Evolutionary conservation across 164 flowering plant genomes (phyloP).

Genomic region (Nymphaea colorata): DNA sequence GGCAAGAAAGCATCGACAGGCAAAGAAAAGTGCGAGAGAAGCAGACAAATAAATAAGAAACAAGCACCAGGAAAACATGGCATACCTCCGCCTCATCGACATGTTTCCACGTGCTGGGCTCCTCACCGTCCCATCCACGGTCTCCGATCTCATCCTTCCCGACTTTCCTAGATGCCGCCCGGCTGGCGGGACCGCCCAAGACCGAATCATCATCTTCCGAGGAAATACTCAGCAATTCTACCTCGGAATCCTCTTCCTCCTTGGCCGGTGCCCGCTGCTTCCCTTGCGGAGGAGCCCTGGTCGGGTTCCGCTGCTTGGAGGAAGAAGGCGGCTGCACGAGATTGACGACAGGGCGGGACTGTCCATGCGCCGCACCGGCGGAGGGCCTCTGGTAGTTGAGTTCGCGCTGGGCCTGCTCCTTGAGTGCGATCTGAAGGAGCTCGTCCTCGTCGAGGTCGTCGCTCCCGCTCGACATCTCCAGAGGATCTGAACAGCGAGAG

Average conservation of each 20-base stretch:
- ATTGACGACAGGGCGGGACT: conserved; percentile 58
- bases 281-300: conserved; percentile 1
- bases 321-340: conserved; percentile 59
- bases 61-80: too few species aligned
- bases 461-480: conserved; percentile 59
- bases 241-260: conserved; percentile 95
- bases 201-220: conserved; percentile 85
- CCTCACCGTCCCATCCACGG: conserved; percentile 68
- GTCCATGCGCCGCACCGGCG: conserved; percentile 10
- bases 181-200: conserved; percentile 18
- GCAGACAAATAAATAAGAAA: not conserved
- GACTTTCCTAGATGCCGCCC: conserved; percentile 16
- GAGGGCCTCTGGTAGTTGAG: conserved; percentile 36
- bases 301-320: conserved; percentile 10
- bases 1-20: not conserved
- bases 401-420: conserved; percentile 74
- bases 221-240: conserved; percentile 92
- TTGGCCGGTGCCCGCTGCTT: conserved; percentile 18
- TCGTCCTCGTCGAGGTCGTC: conserved; percentile 83
- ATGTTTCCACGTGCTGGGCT: conserved; percentile 80
- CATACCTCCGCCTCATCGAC: conserved; percentile 88
- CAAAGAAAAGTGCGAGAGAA: too few species aligned
- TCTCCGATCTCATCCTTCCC: conserved; percentile 35
- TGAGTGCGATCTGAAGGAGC: conserved; percentile 88
- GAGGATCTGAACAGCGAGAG: not conserved